Evolutionary conservation across 345 rosid genomes (phyloP).

Genomic region (Murraya paniculata): DNA sequence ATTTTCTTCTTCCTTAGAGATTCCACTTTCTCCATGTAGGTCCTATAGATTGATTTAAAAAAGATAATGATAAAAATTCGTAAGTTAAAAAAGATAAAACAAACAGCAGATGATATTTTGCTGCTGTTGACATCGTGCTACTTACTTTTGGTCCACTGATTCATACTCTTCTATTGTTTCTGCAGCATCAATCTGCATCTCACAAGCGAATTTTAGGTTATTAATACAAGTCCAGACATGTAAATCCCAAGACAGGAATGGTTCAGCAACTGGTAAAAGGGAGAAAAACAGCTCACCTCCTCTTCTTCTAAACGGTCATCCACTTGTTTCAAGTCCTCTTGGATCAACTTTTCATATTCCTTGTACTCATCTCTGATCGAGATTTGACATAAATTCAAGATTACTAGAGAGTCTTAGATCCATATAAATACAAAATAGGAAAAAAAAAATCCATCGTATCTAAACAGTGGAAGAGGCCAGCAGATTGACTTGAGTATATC

Average conservation of each 20-base stretch:
- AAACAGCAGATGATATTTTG: not conserved
- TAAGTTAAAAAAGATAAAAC: not conserved
- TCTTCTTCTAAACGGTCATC: conserved; percentile 95
- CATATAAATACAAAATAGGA: not conserved
- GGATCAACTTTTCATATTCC: conserved; percentile 88
- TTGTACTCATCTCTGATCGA: conserved; percentile 81
- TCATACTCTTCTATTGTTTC: conserved; percentile 87
- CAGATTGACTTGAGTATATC: not conserved
- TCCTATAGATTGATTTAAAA: conserved; percentile 30
- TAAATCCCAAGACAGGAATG: not conserved
- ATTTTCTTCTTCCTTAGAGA: conserved; percentile 55
- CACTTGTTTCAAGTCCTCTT: conserved; percentile 84
- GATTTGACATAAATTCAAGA: conserved; percentile 14
- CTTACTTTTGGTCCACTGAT: conserved; percentile 84
- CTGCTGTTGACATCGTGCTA: not conserved
- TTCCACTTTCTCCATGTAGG: conserved; percentile 64
- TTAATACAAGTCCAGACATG: not conserved
- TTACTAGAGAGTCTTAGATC: not conserved
- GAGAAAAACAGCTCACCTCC: conserved; percentile 47
- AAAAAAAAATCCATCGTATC: not conserved
- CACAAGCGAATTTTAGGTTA: conserved; percentile 3
- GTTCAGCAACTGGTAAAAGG: not conserved
- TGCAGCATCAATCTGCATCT: conserved; percentile 89
- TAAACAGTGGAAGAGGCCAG: not conserved
- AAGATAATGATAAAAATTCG: not conserved